Base-by-base conservation (phyloP, 2,329 filamentous ascomycete species). In the Aciculosporium take region DNA sequence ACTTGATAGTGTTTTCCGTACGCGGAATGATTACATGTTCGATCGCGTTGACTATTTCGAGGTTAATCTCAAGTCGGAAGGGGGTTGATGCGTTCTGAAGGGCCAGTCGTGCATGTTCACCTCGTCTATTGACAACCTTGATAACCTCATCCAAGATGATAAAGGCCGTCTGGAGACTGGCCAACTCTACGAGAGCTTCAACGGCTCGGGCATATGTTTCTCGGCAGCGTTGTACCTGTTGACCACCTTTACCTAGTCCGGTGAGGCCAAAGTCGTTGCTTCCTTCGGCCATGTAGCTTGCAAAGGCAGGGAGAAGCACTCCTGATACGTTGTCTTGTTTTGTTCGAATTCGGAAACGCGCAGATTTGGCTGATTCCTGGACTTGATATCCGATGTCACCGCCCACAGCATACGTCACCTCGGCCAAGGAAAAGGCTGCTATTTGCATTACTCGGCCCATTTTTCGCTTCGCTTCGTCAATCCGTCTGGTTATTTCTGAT, bases 391-490 rank as follows among this genome's bases (percentile, higher is more conserved):
- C 84, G 54, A 98, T 94, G 56, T 94, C 84, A 55, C 89, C 87
- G 48, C 91, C 91, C 23, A 95, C 87, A 21, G 91, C 91, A 56
- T 98, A 98, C 37, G 87, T 94, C 43, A 98, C 91, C 67, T 96
- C 91, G 45, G 91, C 91, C 15, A 98, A 74, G 33, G 89, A 96
- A 66, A 98, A 96, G 35, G 91, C 88, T 31, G 91, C 91, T 56
- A 98, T 94, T 63, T 96, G 89, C 91, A 98, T 98, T 29, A 98
- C 91, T 27, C 89, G 78, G 44, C 91, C 91, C 89, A 98, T 98
- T 70, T 98, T 98, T 54, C 88, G 84, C 66, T 98, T 98, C 32
- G 91, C 91, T 63, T 98, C 91, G 67, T 98, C 89, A 64, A 98
- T 98, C 57, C 91, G 83, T 60, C 80, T 79, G 38, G 91, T 95